A percentile compares a stretch with the other conserved stretches of the same genome.
Conservation (phyloP, 129 eudicot genomes). For the Apium graveolens region DNA sequence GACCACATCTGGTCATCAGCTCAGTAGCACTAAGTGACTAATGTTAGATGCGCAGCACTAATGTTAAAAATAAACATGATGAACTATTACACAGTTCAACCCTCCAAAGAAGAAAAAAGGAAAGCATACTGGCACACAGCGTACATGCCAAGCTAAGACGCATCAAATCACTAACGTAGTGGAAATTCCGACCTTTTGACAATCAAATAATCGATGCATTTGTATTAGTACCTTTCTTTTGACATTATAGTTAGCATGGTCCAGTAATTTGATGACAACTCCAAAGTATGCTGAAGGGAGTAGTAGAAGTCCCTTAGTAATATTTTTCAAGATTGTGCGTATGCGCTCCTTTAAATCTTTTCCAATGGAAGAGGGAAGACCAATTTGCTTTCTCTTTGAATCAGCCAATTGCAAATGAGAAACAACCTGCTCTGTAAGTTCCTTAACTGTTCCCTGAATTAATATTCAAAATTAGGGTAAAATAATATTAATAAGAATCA, state of each 20-base stretch:
- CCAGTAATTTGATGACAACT: slow-evolving; percentile 41
- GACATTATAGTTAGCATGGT: slow-evolving; percentile 40
- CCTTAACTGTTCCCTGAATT: slow-evolving; percentile 50
- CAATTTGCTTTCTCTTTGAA: slow-evolving; percentile 40
- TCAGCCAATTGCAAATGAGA: slow-evolving; percentile 53
- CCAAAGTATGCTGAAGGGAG: slow-evolving; percentile 59
- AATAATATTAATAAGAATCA: background rate
- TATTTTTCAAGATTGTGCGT: slow-evolving; percentile 37
- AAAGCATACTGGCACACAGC: background rate
- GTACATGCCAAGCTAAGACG: background rate
- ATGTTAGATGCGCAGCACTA: background rate
- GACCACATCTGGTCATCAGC: background rate
- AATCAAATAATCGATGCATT: background rate
- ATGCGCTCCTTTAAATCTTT: slow-evolving; percentile 64
- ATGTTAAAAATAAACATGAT: background rate
- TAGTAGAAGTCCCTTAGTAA: slow-evolving; percentile 43
- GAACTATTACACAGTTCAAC: background rate
- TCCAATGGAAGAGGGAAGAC: slow-evolving; percentile 30
- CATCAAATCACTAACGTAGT: background rate
- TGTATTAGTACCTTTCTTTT: slow-evolving; percentile 49
- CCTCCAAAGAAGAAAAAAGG: background rate
- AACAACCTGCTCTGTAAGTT: slow-evolving; percentile 60
- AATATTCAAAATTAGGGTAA: background rate
- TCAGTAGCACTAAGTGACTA: background rate
- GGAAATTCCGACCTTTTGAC: too few relatives aligned